phyloP scores from a whole-genome alignment of 345 rosid genomes.

The Corymbia maculata region DNA sequence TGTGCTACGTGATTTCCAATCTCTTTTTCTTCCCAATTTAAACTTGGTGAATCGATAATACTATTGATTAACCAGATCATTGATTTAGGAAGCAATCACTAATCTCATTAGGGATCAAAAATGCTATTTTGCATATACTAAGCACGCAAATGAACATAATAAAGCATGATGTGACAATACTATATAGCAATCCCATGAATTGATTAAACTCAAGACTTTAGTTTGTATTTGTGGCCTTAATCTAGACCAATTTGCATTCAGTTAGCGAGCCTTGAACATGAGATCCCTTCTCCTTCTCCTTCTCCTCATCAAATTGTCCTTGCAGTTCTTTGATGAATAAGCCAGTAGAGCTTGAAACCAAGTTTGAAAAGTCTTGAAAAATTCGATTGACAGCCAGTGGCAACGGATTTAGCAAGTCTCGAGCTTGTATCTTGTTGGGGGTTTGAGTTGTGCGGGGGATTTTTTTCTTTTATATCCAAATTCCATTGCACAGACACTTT shows the following conservation, averaged over 20 bases:
- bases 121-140: background rate
- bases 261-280: background rate
- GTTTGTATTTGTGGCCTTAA: background rate
- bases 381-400: background rate
- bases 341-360: background rate
- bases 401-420: background rate
- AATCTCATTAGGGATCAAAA: background rate
- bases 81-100: too few relatives aligned
- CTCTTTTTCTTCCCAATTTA: background rate
- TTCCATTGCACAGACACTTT: fast-evolving
- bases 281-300: background rate
- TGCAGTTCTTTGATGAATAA: background rate
- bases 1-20: background rate
- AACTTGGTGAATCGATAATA: too few relatives aligned
- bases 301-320: background rate
- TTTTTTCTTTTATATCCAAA: background rate
- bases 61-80: fast-evolving
- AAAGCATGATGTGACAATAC: background rate
- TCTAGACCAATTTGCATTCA: background rate
- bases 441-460: background rate
- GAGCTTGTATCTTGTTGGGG: background rate
- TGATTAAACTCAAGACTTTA: background rate
- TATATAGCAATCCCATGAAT: background rate
- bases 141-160: fast-evolving
- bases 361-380: background rate